Evolutionary conservation across 768 basidiomycete species (phyloP).

Genomic region (Podaxis pistillaris): DNA sequence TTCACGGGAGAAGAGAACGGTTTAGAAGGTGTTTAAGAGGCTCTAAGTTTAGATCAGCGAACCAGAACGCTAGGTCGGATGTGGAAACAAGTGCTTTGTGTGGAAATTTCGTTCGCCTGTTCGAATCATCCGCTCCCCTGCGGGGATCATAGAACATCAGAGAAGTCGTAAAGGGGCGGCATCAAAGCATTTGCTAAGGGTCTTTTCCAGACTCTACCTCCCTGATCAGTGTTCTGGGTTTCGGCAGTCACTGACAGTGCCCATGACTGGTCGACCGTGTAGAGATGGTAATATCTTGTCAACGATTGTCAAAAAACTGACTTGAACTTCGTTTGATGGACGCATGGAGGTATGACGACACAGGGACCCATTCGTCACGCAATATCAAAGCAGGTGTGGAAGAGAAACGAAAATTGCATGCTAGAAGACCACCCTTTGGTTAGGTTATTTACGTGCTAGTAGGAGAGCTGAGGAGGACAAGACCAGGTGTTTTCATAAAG

Average conservation of each 20-base stretch:
- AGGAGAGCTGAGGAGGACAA: not conserved
- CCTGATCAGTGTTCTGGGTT: no score
- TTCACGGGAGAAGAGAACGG: not conserved
- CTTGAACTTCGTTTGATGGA: not conserved
- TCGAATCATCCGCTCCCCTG: no score
- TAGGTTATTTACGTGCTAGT: not conserved
- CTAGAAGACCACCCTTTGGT: not conserved
- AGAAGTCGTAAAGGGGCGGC: no score
- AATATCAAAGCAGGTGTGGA: not conserved
- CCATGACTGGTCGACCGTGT: not conserved
- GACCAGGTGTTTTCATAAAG: not conserved
- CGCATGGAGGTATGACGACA: not conserved
- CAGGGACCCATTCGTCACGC: not conserved
- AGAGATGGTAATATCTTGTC: not conserved
- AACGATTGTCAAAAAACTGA: not conserved
- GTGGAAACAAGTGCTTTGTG: not conserved
- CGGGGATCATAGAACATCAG: no score
- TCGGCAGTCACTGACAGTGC: no score
- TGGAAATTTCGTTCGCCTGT: no score
- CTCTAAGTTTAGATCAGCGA: not conserved
- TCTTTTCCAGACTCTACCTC: not conserved
- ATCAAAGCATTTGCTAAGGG: not conserved
- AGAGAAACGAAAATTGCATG: not conserved
- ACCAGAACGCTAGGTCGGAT: not conserved
- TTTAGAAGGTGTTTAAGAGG: not conserved